These are phyloP conservation scores for Ogataea methanolica DNA, from an alignment of 805 yeast genomes.

Conservation along the genomic window DNA sequence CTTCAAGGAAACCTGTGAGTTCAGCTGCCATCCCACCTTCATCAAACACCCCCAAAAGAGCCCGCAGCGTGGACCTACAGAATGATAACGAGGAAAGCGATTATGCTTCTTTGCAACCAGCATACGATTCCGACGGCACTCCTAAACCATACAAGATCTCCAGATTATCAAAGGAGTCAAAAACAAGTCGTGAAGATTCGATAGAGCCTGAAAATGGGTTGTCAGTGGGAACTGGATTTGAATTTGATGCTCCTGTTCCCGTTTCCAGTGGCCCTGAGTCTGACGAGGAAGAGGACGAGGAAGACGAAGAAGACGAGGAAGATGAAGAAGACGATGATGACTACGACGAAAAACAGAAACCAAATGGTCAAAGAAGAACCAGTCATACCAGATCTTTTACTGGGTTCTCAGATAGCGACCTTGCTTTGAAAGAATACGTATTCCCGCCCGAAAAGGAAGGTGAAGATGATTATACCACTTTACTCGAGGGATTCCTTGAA, in stretches of 20 bases:
- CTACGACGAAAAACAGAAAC: neutral
- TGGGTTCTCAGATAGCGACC: slow-evolving; percentile 4
- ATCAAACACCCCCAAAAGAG: slow-evolving; percentile 7
- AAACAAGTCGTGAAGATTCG: neutral
- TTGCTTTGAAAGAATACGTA: slow-evolving; percentile 6
- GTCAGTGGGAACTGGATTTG: slow-evolving; percentile 7
- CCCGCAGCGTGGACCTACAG: slow-evolving; percentile 7
- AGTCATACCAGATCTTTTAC: neutral
- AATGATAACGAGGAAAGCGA: too few species aligned
- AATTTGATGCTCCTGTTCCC: neutral
- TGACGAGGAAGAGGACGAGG: slow-evolving; percentile 1
- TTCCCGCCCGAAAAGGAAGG: slow-evolving; percentile 2
- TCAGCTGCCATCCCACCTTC: neutral
- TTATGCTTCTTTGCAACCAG: neutral
- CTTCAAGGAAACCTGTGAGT: neutral
- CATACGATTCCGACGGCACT: neutral
- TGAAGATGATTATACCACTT: slow-evolving; percentile 3
- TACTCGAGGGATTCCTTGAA: slow-evolving; percentile 8
- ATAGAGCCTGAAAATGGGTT: slow-evolving; percentile 5
- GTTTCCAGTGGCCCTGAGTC: neutral
- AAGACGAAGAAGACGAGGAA: slow-evolving; percentile 3
- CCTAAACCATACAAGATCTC: neutral
- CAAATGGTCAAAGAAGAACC: neutral
- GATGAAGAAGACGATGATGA: neutral
- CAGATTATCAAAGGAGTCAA: neutral